Evolutionary conservation across 2,329 filamentous ascomycete species (phyloP), one percentile per base, ranked within the genome.

Genomic region (Penicillium sp.): DNA sequence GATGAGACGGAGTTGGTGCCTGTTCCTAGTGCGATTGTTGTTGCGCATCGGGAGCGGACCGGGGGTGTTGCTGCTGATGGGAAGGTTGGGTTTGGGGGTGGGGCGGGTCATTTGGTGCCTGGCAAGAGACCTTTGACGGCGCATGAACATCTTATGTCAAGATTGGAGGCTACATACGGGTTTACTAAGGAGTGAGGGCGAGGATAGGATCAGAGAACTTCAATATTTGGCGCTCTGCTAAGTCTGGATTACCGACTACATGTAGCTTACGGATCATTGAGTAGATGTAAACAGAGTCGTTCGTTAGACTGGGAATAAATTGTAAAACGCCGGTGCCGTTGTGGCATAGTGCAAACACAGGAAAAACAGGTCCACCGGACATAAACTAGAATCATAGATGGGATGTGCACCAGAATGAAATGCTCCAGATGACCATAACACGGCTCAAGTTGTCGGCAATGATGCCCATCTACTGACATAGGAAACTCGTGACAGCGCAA

Each of bases 161-260:
- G 85, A 60, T 68, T 87, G 68, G 80, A 78, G 52, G 83, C 83
- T 23, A 87, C 85, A 2, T 87, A 87, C 76, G 80, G 77, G 23
- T 75, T 75, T 59, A 70, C 67, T 25, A 65, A 70, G 55, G 61
- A 57, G 31, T 62, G 55, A 54, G 17, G 15, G 19, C 19, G 4
- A 15, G 6, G 4, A 27, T 15, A 2, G 13, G n/a, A 21, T 25
- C n/a, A 7, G 12, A 41, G 23, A 44, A 12, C 7, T 33, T 33
- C 44, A 21, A 33, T 33, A 13, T 17, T 17, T 10, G 21, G 29
- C 5, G n/a, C 19, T 17, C 44, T 23, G 13, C 2, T 23, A 17
- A 23, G 21, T 6, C 15, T 41, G 35, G 15, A 41, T 38, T 50
- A 29, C 35, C 19, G 6, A n/a, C 29, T 12, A 17, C 15, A 27